phyloP scores from a whole-genome alignment of 108 stramenopile species.

The Epithemia pelagica region DNA sequence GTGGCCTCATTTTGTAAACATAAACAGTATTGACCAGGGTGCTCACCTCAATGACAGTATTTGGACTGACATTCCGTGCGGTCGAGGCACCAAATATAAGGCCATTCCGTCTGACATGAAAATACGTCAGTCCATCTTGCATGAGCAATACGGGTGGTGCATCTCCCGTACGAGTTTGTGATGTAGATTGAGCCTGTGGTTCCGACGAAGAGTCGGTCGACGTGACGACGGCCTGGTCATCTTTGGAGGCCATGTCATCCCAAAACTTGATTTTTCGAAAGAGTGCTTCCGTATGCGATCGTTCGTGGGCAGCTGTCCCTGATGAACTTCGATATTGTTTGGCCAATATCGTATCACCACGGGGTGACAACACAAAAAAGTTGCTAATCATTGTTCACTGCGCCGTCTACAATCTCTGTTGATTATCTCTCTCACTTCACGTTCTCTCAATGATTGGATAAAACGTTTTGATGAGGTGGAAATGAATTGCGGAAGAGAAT shows the following conservation, averaged over 20 bases:
- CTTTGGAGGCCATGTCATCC: slow-evolving; percentile 35
- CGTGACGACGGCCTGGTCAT: neutral
- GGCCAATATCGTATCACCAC: slow-evolving; percentile 98
- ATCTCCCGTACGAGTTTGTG: slow-evolving; percentile 52
- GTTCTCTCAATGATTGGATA: neutral
- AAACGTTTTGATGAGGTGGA: neutral
- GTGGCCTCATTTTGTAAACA: too few relatives aligned
- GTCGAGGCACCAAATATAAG: slow-evolving; percentile 96
- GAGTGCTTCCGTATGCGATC: slow-evolving; percentile 90
- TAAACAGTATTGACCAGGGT: neutral
- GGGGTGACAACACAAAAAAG: slow-evolving; percentile 96
- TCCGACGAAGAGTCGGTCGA: neutral
- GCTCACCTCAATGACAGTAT: slow-evolving; percentile 64
- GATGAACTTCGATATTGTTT: slow-evolving; percentile 73
- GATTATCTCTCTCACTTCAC: neutral
- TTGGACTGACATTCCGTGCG: slow-evolving; percentile 81
- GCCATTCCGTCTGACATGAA: slow-evolving; percentile 93
- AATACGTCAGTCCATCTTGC: slow-evolving; percentile 89
- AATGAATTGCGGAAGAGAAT: too few relatives aligned
- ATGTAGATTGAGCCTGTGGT: slow-evolving; percentile 4
- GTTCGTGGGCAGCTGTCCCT: slow-evolving; percentile 50
- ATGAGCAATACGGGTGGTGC: slow-evolving; percentile 88
- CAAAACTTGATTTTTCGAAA: slow-evolving; percentile 98
- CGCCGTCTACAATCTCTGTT: neutral
- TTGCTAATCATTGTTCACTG: slow-evolving; percentile 79